Evolutionary conservation across 768 basidiomycete genomes (phyloP).

Genomic region (Mycena epipterygia): DNA sequence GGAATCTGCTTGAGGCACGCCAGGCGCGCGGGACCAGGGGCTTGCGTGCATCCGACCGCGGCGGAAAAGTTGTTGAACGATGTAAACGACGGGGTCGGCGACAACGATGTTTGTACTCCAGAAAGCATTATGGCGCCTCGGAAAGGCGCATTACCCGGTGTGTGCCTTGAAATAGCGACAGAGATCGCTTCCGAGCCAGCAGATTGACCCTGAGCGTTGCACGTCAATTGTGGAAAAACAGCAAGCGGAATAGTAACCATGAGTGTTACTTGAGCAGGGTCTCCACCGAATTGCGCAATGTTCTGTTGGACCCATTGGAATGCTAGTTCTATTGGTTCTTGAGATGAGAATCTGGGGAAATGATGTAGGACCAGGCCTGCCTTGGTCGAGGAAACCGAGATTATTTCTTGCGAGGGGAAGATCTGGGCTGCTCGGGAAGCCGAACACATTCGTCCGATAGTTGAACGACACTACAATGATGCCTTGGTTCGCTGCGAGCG

Average conservation of each 20-base stretch:
- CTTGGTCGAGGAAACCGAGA: constrained; percentile 47
- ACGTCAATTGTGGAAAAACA: not conserved
- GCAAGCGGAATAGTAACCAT: constrained; percentile 26
- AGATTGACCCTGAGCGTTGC: constrained; percentile 20
- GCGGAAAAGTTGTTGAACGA: constrained; percentile 31
- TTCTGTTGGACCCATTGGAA: constrained; percentile 59
- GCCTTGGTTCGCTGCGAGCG: constrained; percentile 18
- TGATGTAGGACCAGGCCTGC: not conserved
- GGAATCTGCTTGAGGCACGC: constrained; percentile 41
- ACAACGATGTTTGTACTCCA: constrained; percentile 9
- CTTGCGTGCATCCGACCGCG: constrained; percentile 34
- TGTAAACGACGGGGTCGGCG: constrained; percentile 8
- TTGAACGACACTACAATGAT: constrained; percentile 25
- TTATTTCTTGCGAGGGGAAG: constrained; percentile 28
- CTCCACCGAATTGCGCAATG: no score
- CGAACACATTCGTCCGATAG: constrained; percentile 32
- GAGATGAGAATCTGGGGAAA: constrained; percentile 18
- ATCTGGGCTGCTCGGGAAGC: constrained; percentile 29
- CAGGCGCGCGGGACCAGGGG: constrained; percentile 36
- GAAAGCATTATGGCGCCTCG: constrained; percentile 29
- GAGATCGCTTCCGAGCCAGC: constrained; percentile 21
- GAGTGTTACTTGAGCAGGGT: constrained; percentile 47
- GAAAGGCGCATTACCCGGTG: constrained; percentile 24
- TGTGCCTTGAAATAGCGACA: constrained; percentile 7
- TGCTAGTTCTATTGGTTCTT: constrained; percentile 33